phyloP scores from a whole-genome alignment of 192 early-diverging fungal genomes.

The Linnemannia schmuckeri region DNA sequence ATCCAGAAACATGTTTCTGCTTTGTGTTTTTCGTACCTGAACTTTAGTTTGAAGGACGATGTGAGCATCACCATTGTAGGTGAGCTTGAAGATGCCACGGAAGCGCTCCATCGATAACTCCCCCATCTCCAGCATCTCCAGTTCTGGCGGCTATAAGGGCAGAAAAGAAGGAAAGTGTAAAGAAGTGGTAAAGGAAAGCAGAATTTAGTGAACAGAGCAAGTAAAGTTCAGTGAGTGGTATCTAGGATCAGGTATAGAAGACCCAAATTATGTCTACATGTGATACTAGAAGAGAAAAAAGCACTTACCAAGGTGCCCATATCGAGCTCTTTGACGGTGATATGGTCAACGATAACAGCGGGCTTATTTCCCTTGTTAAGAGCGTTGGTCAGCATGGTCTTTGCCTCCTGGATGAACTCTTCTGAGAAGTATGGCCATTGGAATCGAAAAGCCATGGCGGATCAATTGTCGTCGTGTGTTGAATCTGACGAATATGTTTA shows the following conservation, averaged over 20 bases:
- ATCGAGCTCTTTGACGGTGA: slow-evolving; percentile 92
- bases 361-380: slow-evolving; percentile 96
- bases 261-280: not conserved
- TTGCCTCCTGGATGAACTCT: slow-evolving; percentile 90
- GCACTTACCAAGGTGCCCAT: slow-evolving; percentile 87
- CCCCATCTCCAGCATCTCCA: slow-evolving; percentile 98
- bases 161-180: not conserved
- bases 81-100: slow-evolving; percentile 95
- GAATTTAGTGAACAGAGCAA: not conserved
- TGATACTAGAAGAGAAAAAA: not conserved
- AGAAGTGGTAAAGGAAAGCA: not conserved
- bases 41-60: slow-evolving; percentile 94
- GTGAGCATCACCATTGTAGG: slow-evolving; percentile 93
- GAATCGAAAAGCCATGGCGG: slow-evolving; percentile 92
- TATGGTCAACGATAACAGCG: slow-evolving; percentile 92
- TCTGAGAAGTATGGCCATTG: slow-evolving; percentile 94
- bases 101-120: slow-evolving; percentile 96
- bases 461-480: slow-evolving; percentile 10
- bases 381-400: slow-evolving; percentile 87
- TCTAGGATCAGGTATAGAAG: too few relatives aligned
- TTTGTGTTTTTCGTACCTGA: slow-evolving; percentile 68
- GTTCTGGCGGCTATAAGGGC: slow-evolving; percentile 82
- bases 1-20: slow-evolving; percentile 1
- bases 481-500: slow-evolving; percentile 2
- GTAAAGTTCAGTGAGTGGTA: too few relatives aligned